These are phyloP conservation scores for Aspergillus melleus DNA, from an alignment of 2,329 filamentous ascomycete species.

Conservation along the genomic window DNA sequence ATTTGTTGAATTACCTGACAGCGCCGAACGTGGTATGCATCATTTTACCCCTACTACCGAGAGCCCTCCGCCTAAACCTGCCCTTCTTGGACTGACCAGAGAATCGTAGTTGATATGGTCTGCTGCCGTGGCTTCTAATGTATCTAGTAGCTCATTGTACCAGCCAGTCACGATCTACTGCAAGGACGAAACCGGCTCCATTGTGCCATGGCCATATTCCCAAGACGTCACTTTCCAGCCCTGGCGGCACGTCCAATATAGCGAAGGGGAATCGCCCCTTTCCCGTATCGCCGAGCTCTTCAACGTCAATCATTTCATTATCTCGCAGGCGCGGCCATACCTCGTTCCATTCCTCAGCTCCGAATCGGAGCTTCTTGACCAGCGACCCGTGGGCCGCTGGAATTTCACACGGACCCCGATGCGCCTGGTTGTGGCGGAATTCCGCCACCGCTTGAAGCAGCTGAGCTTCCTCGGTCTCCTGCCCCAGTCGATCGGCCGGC, in stretches of 20 bases:
- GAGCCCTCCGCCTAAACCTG: neutral
- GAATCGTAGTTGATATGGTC: slow-evolving; percentile 59
- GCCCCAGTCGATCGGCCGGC: slow-evolving; percentile 67
- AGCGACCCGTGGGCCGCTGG: slow-evolving; percentile 60
- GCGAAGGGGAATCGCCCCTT: slow-evolving; percentile 67
- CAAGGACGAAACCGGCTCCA: slow-evolving; percentile 71
- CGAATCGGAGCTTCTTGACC: slow-evolving; percentile 72
- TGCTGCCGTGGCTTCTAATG: slow-evolving; percentile 43
- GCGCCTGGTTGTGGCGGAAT: slow-evolving; percentile 70
- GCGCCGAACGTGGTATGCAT: slow-evolving; percentile 82
- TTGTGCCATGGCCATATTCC: slow-evolving; percentile 70
- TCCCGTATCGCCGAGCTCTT: slow-evolving; percentile 77
- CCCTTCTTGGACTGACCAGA: neutral
- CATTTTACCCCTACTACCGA: neutral
- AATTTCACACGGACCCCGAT: slow-evolving; percentile 57
- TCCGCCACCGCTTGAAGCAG: slow-evolving; percentile 78
- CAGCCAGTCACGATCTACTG: slow-evolving; percentile 69
- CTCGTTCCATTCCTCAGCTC: slow-evolving; percentile 80
- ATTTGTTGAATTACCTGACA: slow-evolving; percentile 86
- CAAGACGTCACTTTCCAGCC: slow-evolving; percentile 65
- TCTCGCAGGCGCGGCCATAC: slow-evolving; percentile 89
- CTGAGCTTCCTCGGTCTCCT: slow-evolving; percentile 75
- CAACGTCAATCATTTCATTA: slow-evolving; percentile 93
- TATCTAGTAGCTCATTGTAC: slow-evolving; percentile 61
- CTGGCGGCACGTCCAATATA: slow-evolving; percentile 65